These are phyloP conservation scores for Myxozyma mucilagina DNA, from an alignment of 805 yeast species.

Conservation along the genomic window DNA sequence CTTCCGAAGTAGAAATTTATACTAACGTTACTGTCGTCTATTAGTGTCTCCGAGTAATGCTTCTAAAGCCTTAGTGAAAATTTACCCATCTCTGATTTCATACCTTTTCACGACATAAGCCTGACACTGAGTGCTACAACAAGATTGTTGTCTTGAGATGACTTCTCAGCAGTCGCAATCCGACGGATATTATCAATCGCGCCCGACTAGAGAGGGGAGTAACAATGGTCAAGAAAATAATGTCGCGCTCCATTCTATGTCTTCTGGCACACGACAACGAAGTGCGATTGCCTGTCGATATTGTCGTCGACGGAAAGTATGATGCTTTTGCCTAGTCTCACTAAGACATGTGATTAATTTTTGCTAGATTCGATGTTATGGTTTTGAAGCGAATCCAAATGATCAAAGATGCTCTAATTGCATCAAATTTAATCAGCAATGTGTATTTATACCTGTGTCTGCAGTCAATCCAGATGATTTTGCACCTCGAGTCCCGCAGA, in stretches of 20 bases:
- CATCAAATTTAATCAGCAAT: conserved; percentile 38
- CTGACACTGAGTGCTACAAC: background rate
- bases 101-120: background rate
- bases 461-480: conserved; percentile 11
- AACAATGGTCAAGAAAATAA: background rate
- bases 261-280: conserved; percentile 33
- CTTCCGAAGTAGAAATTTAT: background rate
- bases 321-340: background rate
- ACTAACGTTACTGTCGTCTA: background rate
- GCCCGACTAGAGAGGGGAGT: background rate
- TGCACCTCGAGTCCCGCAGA: background rate
- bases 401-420: conserved; percentile 39
- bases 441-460: conserved; percentile 39
- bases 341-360: background rate
- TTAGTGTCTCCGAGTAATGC: too few relatives aligned
- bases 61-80: too few relatives aligned
- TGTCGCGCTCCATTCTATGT: background rate
- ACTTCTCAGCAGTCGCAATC: conserved; percentile 13
- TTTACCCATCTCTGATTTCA: background rate
- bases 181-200: background rate
- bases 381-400: conserved; percentile 36
- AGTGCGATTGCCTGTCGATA: conserved; percentile 40
- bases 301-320: conserved; percentile 38
- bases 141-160: background rate
- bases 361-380: conserved; percentile 38